These are phyloP conservation scores for Yamadazyma mexicana DNA, from an alignment of 1,139 yeast genomes.

Conservation along the genomic window DNA sequence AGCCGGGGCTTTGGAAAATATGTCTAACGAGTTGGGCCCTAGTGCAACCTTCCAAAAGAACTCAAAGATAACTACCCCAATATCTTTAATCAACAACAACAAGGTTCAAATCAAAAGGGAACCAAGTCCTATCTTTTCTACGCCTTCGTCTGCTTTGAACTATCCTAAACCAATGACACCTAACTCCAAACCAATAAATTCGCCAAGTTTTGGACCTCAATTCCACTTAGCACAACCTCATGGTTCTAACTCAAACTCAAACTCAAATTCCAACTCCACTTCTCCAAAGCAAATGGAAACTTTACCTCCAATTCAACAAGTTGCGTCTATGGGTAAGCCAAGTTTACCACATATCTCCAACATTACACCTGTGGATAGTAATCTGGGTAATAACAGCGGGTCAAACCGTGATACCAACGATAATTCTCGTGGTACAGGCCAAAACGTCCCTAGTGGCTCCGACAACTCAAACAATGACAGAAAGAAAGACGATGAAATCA, in stretches of 20 bases:
- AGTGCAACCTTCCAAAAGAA: slow-evolving; percentile 39
- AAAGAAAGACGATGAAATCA: slow-evolving; percentile 39
- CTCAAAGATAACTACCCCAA: slow-evolving; percentile 14
- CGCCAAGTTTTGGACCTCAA: slow-evolving; percentile 50
- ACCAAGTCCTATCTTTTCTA: slow-evolving; percentile 24
- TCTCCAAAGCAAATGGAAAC: slow-evolving; percentile 18
- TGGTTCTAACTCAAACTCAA: slow-evolving; percentile 15
- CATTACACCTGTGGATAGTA: slow-evolving; percentile 8
- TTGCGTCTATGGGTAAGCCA: slow-evolving; percentile 19
- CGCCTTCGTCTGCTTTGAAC: slow-evolving; percentile 39
- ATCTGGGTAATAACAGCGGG: not conserved
- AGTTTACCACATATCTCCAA: slow-evolving; percentile 29
- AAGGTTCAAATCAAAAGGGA: slow-evolving; percentile 17
- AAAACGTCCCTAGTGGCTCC: not conserved
- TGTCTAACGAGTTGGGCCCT: slow-evolving; percentile 50
- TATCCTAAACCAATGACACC: slow-evolving; percentile 17
- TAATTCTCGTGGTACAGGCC: slow-evolving; percentile 1
- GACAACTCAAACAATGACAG: slow-evolving; percentile 2
- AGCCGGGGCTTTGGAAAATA: slow-evolving; percentile 64
- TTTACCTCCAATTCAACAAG: slow-evolving; percentile 40
- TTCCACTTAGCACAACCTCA: slow-evolving; percentile 21
- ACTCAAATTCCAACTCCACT: slow-evolving; percentile 18
- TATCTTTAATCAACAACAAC: slow-evolving; percentile 30
- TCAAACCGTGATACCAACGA: slow-evolving; percentile 1
- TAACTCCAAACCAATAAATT: slow-evolving; percentile 22